Conservation (phyloP, 768 basidiomycete genomes). For the Sistotremastrum niveocremeum region DNA sequence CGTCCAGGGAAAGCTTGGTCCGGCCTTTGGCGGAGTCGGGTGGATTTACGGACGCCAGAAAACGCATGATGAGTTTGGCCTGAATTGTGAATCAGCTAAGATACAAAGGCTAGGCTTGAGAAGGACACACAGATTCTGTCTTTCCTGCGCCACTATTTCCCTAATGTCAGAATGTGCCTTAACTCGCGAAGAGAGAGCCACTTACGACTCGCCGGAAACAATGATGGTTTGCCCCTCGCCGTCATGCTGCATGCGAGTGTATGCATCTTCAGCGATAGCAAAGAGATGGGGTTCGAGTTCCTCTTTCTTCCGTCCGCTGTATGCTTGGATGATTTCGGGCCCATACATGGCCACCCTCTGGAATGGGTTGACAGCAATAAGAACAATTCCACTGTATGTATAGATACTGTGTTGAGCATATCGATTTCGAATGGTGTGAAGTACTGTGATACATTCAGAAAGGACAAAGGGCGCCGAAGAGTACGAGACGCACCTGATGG, state of each 20-base stretch:
- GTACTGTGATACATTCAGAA: conserved; percentile 35
- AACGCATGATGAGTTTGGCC: conserved; percentile 99
- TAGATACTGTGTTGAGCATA: conserved; percentile 97
- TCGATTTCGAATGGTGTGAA: conserved; percentile 93
- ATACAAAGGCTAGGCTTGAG: background rate
- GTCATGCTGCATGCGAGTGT: conserved; percentile 92
- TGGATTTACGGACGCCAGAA: conserved; percentile 95
- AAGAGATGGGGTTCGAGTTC: conserved; percentile 97
- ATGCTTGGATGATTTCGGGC: conserved; percentile 94
- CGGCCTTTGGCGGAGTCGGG: conserved; percentile 47
- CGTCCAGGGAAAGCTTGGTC: conserved; percentile 65
- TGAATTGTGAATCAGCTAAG: conserved; percentile 15
- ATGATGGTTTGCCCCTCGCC: conserved; percentile 96
- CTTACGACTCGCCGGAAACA: conserved; percentile 92
- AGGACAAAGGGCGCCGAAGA: background rate
- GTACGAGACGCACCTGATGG: conserved; percentile 61
- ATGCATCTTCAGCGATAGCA: conserved; percentile 98
- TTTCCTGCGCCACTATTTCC: conserved; percentile 85
- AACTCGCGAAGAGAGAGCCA: conserved; percentile 7
- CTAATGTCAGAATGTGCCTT: conserved; percentile 6
- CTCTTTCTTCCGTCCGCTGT: conserved; percentile 81
- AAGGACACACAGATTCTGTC: conserved; percentile 74
- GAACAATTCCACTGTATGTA: conserved; percentile 96
- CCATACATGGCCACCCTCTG: conserved; percentile 95
- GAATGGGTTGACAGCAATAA: conserved; percentile 98